Percentiles rank a stretch among this genome's conserved stretches.
Evolutionary conservation across 139 green algal genomes (phyloP).

Genomic region (Trebouxia sp.): DNA sequence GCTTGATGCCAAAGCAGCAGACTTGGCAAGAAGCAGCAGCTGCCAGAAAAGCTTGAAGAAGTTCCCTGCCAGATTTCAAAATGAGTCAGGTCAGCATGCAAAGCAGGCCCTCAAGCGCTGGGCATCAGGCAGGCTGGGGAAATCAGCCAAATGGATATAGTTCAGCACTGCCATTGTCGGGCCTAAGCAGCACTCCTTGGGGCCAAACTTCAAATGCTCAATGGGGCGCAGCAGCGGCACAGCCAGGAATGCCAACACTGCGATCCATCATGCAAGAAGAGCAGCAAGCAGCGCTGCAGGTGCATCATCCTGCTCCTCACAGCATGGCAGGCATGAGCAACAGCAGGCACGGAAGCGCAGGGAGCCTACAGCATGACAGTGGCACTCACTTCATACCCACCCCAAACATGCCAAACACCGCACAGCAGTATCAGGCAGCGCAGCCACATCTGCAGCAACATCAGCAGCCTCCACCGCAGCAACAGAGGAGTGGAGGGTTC

Average conservation of each 20-base stretch:
- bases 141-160: not conserved
- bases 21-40: no score
- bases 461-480: not conserved
- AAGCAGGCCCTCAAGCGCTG: not conserved
- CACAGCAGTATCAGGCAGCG: not conserved
- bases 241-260: not conserved
- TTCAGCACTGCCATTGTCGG: not conserved
- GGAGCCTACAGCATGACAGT: not conserved
- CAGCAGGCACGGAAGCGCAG: not conserved
- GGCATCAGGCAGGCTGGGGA: not conserved
- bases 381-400: not conserved
- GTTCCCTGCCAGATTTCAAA: no score
- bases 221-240: not conserved
- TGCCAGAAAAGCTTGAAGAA: no score
- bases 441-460: not conserved
- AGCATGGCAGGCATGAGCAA: not conserved
- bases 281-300: constrained; percentile 14
- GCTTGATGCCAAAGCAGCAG: no score
- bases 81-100: constrained; percentile 27
- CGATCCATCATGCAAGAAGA: constrained; percentile 14
- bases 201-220: not conserved
- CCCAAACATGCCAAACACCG: not conserved
- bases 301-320: not conserved
- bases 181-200: not conserved
- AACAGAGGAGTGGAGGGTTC: not conserved